Evolutionary conservation across 106 monocot genomes (phyloP).

Genomic region (Xerophyta viscosa): DNA sequence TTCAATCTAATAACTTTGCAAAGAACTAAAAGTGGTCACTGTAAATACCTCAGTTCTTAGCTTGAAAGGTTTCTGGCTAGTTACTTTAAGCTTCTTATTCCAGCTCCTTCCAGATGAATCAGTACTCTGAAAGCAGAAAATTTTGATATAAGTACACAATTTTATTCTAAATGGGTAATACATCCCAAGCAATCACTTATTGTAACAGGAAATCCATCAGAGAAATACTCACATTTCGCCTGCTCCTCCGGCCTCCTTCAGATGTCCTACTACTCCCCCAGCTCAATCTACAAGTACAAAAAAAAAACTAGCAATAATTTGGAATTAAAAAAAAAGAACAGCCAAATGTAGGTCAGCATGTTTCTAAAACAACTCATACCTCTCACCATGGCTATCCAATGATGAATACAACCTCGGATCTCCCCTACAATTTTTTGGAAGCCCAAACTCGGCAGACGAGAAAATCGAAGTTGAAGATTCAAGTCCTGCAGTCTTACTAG

Average conservation of each 20-base stretch:
- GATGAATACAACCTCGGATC: conserved; percentile 46
- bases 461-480: conserved; percentile 15
- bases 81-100: conserved; percentile 52
- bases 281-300: conserved; percentile 44
- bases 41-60: conserved; percentile 62
- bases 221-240: conserved; percentile 33
- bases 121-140: conserved; percentile 27
- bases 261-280: conserved; percentile 41
- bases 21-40: too few relatives aligned
- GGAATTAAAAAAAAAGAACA: background rate
- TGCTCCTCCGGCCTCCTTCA: conserved; percentile 27
- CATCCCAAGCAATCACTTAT: too few relatives aligned
- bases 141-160: background rate
- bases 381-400: conserved; percentile 36
- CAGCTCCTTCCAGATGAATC: conserved; percentile 40
- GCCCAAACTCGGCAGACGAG: conserved; percentile 33
- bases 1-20: too few relatives aligned
- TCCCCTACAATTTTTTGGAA: conserved; percentile 13
- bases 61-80: conserved; percentile 56
- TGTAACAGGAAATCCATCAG: background rate
- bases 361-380: conserved; percentile 23
- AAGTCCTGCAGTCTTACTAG: background rate
- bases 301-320: background rate
- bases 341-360: too few relatives aligned
- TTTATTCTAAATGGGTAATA: too few relatives aligned